Evolutionary conservation across 2,329 filamentous ascomycete genomes (phyloP), one percentile per base, ranked within the genome.

Genomic region (Didymella sp.): DNA sequence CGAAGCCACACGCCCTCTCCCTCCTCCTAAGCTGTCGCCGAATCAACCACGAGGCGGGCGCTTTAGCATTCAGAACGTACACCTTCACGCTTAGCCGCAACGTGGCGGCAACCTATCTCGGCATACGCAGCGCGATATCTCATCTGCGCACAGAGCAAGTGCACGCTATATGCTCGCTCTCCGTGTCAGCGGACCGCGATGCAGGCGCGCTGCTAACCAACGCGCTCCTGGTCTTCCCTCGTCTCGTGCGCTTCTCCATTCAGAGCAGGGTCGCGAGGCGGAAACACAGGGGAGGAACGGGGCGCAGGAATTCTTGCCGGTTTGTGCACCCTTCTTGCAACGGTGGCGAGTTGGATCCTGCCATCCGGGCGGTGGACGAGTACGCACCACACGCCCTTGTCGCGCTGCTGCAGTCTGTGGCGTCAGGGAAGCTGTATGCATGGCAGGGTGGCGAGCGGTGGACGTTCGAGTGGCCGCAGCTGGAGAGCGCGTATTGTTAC

Each of bases 21-120:
- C 49, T 64, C 9, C 59, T 64, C 31, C 31, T 44, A 2, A 48
- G 51, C 13, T 62, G 61, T 49, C 57, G 44, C 15, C 50, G 25
- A 2, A 40, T 56, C 42, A 31, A 58, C 28, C 13, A 45, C 21
- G 59, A 61, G 41, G 57, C 61, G 38, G 28, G 37, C 6, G 25
- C 30, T 24, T 38, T 57, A 8, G 61, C 61, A 6, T 64, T 58
- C 42, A 22, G 12, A 3, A 47, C 35, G 11, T 31, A 55, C 33
- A 43, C 51, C 8, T 64, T 64, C n/a, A n/a, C n/a, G n/a, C n/a
- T n/a, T n/a, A n/a, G n/a, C n/a, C n/a, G n/a, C n/a, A n/a, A n/a
- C n/a, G n/a, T n/a, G n/a, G n/a, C n/a, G n/a, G n/a, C 46, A 4
- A 45, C 27, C 2, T 54, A 40, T 13, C 11, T 48, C 17, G 6